Evolutionary conservation across 305 asterid species (phyloP).

Genomic region (Nicotiana rustica): DNA sequence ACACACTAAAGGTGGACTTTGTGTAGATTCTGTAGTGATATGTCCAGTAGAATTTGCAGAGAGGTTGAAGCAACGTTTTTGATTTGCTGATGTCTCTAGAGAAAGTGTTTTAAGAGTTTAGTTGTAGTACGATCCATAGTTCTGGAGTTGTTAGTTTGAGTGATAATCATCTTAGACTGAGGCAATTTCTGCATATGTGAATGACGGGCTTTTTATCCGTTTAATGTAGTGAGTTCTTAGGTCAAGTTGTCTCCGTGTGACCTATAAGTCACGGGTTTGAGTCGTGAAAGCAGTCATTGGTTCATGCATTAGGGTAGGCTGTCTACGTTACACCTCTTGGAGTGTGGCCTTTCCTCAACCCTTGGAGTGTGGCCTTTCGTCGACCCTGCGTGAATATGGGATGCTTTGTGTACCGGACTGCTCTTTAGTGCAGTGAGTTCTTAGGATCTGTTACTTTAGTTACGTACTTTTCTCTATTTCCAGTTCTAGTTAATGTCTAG

Average conservation of each 20-base stretch:
- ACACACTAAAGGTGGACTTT: conserved; percentile 90
- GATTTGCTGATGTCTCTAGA: conserved; percentile 38
- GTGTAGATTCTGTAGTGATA: conserved; percentile 80
- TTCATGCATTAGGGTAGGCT: too few species aligned
- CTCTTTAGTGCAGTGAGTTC: not conserved
- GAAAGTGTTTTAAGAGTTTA: not conserved
- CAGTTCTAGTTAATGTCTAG: not conserved
- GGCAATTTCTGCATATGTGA: not conserved
- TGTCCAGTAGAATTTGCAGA: conserved; percentile 61
- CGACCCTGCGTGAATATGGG: too few species aligned
- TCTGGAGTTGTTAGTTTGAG: conserved; percentile 14
- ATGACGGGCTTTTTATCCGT: not conserved
- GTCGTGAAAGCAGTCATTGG: too few species aligned
- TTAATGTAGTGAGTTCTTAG: not conserved
- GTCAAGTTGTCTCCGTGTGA: too few species aligned
- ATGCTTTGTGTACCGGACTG: too few species aligned
- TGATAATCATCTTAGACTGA: not conserved
- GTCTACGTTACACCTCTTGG: too few species aligned
- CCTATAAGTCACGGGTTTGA: too few species aligned
- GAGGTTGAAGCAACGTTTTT: conserved; percentile 53
- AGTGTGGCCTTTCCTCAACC: too few species aligned
- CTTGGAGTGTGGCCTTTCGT: too few species aligned
- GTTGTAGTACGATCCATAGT: conserved; percentile 6
- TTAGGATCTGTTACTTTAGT: not conserved
- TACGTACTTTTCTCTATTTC: not conserved